Evolutionary conservation across 768 basidiomycete genomes (phyloP).

Genomic region (Collybia sp.): DNA sequence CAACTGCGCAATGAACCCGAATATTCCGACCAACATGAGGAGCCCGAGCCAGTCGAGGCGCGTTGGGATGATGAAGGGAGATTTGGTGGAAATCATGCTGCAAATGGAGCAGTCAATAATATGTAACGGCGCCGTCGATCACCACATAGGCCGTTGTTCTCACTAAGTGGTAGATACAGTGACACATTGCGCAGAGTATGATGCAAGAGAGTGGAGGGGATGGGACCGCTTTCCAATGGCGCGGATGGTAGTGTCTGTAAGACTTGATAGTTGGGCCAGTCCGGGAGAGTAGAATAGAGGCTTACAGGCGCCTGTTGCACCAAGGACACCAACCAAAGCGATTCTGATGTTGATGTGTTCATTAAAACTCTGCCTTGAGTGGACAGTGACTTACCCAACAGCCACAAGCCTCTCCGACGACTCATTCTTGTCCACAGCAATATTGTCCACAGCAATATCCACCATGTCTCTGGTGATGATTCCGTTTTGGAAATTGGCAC

Average conservation of each 20-base stretch:
- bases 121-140: not conserved
- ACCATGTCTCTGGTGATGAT: not conserved
- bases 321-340: slow-evolving; percentile 43
- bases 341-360: slow-evolving; percentile 22
- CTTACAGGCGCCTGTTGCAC: slow-evolving; percentile 50
- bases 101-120: not conserved
- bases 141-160: not conserved
- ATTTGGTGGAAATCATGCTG: slow-evolving; percentile 36
- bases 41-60: slow-evolving; percentile 35
- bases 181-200: not conserved
- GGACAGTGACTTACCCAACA: slow-evolving; percentile 32
- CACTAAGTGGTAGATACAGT: not conserved
- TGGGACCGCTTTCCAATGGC: slow-evolving; percentile 75
- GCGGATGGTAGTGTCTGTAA: slow-evolving; percentile 38
- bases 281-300: not conserved
- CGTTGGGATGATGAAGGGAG: slow-evolving; percentile 37
- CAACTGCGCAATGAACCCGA: slow-evolving; percentile 43
- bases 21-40: slow-evolving; percentile 39
- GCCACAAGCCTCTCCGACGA: slow-evolving; percentile 39
- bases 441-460: not conserved
- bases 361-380: too few relatives aligned
- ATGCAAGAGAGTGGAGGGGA: slow-evolving; percentile 51
- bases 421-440: slow-evolving; percentile 12
- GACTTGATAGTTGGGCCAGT: not conserved
- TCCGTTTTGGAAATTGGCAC: slow-evolving; percentile 9